Base-by-base conservation (phyloP, 2,329 filamentous ascomycete genomes). In the Sphaerulina populicola region DNA sequence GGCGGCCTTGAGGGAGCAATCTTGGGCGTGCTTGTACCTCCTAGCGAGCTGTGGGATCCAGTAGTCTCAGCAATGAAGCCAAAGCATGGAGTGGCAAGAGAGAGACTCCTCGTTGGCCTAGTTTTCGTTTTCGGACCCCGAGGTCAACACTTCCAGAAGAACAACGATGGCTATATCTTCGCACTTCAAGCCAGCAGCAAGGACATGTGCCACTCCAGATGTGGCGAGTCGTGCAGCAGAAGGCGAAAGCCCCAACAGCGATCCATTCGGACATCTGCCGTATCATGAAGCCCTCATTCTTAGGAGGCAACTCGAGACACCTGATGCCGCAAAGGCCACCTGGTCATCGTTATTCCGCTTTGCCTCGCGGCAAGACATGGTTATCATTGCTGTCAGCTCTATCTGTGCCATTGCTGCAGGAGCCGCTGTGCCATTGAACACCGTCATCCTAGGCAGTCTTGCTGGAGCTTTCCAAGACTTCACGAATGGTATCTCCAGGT, bases 371-470 rank as follows among this genome's bases (percentile, higher is more conserved):
- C 40, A 23, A 14, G 68, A 72, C 21, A 53, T 60, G 4, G 2
- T 64, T 1, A 63, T 72, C 35, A 70, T 72, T 62, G 42, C 60
- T 2, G 47, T 71, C 10, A 68, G 65, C 46, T 62, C 60, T 14
- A 14, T 61, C 2, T 61, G 57, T 47, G 59, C 62, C 8, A 59
- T 62, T 21, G 52, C 55, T 15, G 51, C 45, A 9, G 63, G 62
- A 9, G 59, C 58, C 1, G 44, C 60, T 21, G 47, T 64, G 11
- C 62, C 62, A 7, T 36, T 66, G 15, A 65, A 63, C 58, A 61
- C 59, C 14, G 71, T 77, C 49, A 66, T 93, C 29, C 91, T 93
- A 62, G 87, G 87, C 55, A 2, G 71, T 71, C 4, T 53, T 5
- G 52, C 48, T 3, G 49, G 51, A 12, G 6, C 27, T 0, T 58